Conservation (phyloP, 768 basidiomycete species). For the Coprinellus aureogranulatus region DNA sequence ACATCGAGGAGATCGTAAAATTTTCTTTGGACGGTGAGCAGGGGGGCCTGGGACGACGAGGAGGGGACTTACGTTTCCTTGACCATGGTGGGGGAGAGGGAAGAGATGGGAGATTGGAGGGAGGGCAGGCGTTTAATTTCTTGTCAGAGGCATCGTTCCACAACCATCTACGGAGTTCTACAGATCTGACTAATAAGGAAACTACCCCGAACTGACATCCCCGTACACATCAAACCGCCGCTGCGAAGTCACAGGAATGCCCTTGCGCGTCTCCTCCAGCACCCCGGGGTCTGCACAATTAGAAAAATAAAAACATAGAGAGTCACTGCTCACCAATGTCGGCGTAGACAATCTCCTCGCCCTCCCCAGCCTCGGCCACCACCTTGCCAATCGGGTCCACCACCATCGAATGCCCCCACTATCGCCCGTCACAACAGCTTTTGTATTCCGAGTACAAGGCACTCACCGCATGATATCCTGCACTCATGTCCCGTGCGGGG, state of each 20-base stretch:
- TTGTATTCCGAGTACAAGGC: background rate
- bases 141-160: constrained; percentile 40
- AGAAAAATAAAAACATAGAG: background rate
- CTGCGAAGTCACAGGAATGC: constrained; percentile 91
- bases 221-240: constrained; percentile 90
- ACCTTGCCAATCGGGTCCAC: constrained; percentile 87
- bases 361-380: constrained; percentile 69
- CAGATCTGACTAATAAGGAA: constrained; percentile 38
- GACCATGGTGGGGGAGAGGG: constrained; percentile 43
- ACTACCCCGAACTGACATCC: constrained; percentile 51
- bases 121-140: constrained; percentile 25
- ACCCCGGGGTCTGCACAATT: constrained; percentile 50
- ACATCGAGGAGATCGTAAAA: constrained; percentile 93
- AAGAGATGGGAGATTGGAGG: constrained; percentile 16
- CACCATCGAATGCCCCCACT: constrained; percentile 91
- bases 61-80: constrained; percentile 57
- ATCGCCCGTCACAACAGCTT: background rate
- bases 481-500: constrained; percentile 80
- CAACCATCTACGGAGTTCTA: constrained; percentile 43
- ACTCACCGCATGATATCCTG: constrained; percentile 85
- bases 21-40: constrained; percentile 50
- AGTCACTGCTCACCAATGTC: constrained; percentile 66
- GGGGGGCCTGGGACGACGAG: background rate
- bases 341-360: constrained; percentile 75
- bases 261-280: constrained; percentile 65